A percentile compares a stretch with the other conserved stretches of the same genome.
Evolutionary conservation across 306 rosid species (phyloP).

Genomic region (Alnus rubra): DNA sequence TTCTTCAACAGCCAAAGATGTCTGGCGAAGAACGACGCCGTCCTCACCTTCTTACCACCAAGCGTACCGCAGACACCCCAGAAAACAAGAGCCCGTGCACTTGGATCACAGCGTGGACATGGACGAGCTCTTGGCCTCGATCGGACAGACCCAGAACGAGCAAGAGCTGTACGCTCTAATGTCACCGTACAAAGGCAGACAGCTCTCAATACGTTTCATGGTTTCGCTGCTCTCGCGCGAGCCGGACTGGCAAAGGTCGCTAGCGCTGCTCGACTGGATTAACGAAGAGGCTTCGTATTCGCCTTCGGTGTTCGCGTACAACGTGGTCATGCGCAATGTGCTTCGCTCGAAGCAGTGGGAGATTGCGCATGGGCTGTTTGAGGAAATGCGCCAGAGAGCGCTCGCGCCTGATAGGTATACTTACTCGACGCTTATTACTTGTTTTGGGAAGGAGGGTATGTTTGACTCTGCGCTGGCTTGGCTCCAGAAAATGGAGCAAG

Average conservation of each 20-base stretch:
- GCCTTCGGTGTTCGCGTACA: slow-evolving; percentile 80
- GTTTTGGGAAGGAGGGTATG: slow-evolving; percentile 76
- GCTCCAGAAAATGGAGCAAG: slow-evolving; percentile 93
- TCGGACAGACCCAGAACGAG: slow-evolving; percentile 56
- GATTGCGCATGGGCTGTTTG: slow-evolving; percentile 85
- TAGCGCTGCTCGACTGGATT: slow-evolving; percentile 88
- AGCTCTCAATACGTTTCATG: slow-evolving; percentile 82
- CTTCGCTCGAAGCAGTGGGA: slow-evolving; percentile 79
- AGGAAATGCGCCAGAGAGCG: slow-evolving; percentile 87
- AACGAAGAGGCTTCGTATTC: slow-evolving; percentile 72
- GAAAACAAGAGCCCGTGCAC: slow-evolving; percentile 33
- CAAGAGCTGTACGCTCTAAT: slow-evolving; percentile 58
- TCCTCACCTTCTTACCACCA: slow-evolving; percentile 23
- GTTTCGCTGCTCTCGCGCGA: slow-evolving; percentile 78
- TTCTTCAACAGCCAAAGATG: slow-evolving; percentile 46
- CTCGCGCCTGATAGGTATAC: slow-evolving; percentile 88
- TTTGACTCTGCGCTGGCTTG: slow-evolving; percentile 85
- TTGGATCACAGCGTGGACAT: slow-evolving; percentile 78
- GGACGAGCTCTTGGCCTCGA: slow-evolving; percentile 66
- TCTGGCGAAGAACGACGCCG: slow-evolving; percentile 53
- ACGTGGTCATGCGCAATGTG: slow-evolving; percentile 79
- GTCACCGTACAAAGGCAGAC: slow-evolving; percentile 59
- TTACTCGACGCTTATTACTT: slow-evolving; percentile 81
- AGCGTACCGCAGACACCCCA: slow-evolving; percentile 19
- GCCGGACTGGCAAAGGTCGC: slow-evolving; percentile 83